These are phyloP conservation scores for Penicillium olsonii DNA, from an alignment of 2,329 filamentous ascomycete species.

Conservation along the genomic window DNA sequence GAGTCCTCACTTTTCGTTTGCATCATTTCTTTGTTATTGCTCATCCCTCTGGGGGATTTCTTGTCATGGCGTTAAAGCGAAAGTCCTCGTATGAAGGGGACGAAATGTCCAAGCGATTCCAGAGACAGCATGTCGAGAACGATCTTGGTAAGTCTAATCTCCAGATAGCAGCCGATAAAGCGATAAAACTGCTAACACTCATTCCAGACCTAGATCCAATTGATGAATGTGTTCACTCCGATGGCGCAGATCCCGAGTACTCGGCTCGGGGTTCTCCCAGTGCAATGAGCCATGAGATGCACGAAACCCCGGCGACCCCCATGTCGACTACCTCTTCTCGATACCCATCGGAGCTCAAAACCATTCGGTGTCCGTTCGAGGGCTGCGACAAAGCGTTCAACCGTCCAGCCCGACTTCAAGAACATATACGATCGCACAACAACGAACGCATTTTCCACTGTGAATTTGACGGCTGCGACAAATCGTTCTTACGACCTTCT, in stretches of 20 bases:
- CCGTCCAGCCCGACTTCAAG: constrained; percentile 74
- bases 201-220: constrained; percentile 37
- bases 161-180: constrained; percentile 3
- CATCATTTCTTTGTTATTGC: not conserved
- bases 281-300: constrained; percentile 31
- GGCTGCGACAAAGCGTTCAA: constrained; percentile 84
- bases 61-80: constrained; percentile 39
- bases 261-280: constrained; percentile 32
- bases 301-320: constrained; percentile 54
- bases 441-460: constrained; percentile 82
- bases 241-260: constrained; percentile 38
- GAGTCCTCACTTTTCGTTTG: constrained; percentile 2
- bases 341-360: constrained; percentile 71
- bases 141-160: constrained; percentile 29
- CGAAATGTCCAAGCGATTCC: constrained; percentile 33
- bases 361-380: constrained; percentile 71
- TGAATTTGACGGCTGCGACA: constrained; percentile 68
- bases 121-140: constrained; percentile 29
- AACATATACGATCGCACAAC: constrained; percentile 81
- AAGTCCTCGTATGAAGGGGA: constrained; percentile 31
- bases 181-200: constrained; percentile 26
- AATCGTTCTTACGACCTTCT: constrained; percentile 82
- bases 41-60: constrained; percentile 1
- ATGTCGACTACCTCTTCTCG: constrained; percentile 51
- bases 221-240: constrained; percentile 35